Conservation (phyloP, 108 stramenopile genomes). For the Skeletonema tropicum region DNA sequence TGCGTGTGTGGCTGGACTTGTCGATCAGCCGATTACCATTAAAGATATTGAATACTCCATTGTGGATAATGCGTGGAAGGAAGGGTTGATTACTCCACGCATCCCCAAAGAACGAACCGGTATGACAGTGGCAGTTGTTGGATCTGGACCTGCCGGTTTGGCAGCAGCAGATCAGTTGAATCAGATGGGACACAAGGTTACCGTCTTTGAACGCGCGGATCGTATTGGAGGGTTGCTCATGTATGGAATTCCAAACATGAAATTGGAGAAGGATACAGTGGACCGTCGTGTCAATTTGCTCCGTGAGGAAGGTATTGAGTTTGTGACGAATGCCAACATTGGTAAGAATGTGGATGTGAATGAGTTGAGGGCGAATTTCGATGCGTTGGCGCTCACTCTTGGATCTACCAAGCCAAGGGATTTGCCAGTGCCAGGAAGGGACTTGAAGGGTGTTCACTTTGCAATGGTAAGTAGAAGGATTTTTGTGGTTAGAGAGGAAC, state of each 20-base stretch:
- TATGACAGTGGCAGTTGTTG: constrained; percentile 95
- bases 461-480: constrained; percentile 74
- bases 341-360: constrained; percentile 94
- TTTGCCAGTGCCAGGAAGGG: constrained; percentile 92
- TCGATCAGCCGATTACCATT: constrained; percentile 95
- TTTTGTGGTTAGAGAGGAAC: background rate
- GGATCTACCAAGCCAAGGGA: constrained; percentile 96
- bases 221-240: constrained; percentile 95
- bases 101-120: constrained; percentile 91
- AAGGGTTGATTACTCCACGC: constrained; percentile 91
- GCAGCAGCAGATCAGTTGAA: constrained; percentile 95
- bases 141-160: constrained; percentile 92
- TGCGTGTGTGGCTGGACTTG: constrained; percentile 94
- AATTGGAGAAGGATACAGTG: constrained; percentile 96
- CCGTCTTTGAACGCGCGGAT: constrained; percentile 95
- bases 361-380: constrained; percentile 85
- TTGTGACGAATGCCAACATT: constrained; percentile 92
- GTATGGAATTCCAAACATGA: constrained; percentile 99
- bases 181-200: constrained; percentile 97
- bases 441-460: constrained; percentile 91
- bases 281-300: constrained; percentile 93
- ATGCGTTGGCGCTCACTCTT: constrained; percentile 87
- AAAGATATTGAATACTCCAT: constrained; percentile 98
- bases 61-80: constrained; percentile 94
- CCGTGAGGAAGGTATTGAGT: constrained; percentile 96